A percentile compares a stretch with the other conserved stretches of the same genome.
Evolutionary conservation across 1,284 basidiomycete species (phyloP).

Genomic region (Kwoniella shivajii): DNA sequence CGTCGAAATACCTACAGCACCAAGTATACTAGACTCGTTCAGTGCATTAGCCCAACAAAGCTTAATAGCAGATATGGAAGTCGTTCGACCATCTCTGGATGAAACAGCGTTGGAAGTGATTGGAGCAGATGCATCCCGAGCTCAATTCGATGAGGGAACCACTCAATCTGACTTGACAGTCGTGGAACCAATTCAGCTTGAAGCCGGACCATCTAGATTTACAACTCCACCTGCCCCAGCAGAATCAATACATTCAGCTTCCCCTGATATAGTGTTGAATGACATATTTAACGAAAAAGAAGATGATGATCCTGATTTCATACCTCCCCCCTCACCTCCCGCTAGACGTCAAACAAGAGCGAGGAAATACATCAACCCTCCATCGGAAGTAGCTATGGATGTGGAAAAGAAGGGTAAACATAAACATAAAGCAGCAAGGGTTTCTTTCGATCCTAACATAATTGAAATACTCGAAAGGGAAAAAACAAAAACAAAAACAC

Average conservation of each 20-base stretch:
- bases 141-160: too few relatives aligned
- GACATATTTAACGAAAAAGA: conserved; percentile 27
- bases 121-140: too few relatives aligned
- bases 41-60: not conserved
- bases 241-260: not conserved
- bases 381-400: not conserved
- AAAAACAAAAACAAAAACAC: too few relatives aligned
- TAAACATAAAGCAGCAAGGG: not conserved
- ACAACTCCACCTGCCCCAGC: not conserved
- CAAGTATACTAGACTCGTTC: not conserved
- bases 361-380: conserved; percentile 4
- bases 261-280: conserved; percentile 26
- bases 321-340: conserved; percentile 10
- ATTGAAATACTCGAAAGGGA: not conserved
- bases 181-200: not conserved
- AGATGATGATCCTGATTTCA: conserved; percentile 28
- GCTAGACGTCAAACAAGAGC: conserved; percentile 1
- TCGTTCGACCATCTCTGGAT: not conserved
- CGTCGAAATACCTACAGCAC: not conserved
- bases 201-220: not conserved
- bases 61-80: not conserved
- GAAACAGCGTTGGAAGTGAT: not conserved
- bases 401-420: too few relatives aligned
- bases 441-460: not conserved
- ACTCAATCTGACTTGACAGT: too few relatives aligned